A percentile compares a stretch with the other conserved stretches of the same genome.
phyloP scores from a whole-genome alignment of 2,329 filamentous ascomycete genomes.

The Emmonsia crescens region DNA sequence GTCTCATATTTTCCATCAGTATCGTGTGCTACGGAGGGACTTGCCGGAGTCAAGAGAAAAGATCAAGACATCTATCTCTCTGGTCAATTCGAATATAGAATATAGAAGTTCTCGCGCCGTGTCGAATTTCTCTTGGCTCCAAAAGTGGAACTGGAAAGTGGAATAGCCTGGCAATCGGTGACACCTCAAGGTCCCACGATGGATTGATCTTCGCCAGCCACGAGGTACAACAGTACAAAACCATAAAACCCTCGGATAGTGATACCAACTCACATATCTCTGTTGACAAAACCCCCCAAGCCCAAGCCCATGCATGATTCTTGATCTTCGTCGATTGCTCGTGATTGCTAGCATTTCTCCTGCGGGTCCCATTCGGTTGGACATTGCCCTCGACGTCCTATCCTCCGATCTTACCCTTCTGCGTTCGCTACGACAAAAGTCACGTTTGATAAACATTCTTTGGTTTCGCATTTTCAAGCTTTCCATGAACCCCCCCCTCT shows the following conservation, averaged over 20 bases:
- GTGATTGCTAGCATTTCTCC: too few species aligned
- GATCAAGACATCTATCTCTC: too few species aligned
- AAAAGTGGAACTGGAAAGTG: not conserved
- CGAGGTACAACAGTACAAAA: not conserved
- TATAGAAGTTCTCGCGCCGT: too few species aligned
- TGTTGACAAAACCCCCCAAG: not conserved
- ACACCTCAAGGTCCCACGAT: not conserved
- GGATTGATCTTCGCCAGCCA: not conserved
- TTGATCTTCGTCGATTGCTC: not conserved
- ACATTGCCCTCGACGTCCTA: not conserved
- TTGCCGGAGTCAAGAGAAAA: too few species aligned
- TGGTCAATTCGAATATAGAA: not conserved
- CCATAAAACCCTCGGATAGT: too few species aligned
- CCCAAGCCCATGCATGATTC: not conserved
- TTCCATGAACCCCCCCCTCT: not conserved
- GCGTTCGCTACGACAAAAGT: not conserved
- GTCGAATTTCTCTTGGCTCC: not conserved
- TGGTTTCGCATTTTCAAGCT: not conserved
- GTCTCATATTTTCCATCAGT: too few species aligned
- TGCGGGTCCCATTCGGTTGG: too few species aligned
- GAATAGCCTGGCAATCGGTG: not conserved
- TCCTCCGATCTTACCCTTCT: not conserved
- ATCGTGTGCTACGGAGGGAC: too few species aligned
- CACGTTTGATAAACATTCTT: not conserved
- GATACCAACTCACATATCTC: too few species aligned